Percentiles rank a stretch among this genome's conserved stretches.
These are phyloP conservation scores for Evernia prunastri DNA, from an alignment of 495 filamentous ascomycete species.

Conservation along the genomic window DNA sequence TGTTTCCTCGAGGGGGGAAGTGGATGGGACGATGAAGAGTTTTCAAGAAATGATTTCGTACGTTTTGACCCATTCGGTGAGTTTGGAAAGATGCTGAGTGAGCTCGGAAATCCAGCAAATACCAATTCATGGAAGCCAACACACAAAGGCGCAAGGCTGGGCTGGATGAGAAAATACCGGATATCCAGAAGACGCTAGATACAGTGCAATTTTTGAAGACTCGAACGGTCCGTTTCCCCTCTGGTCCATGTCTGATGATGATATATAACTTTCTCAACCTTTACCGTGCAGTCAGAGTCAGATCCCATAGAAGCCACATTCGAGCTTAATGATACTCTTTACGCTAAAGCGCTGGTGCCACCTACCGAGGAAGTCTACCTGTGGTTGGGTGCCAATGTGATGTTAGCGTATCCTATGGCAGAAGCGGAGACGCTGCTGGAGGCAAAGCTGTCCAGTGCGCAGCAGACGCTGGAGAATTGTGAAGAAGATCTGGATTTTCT, in stretches of 20 bases:
- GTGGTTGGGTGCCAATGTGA: conserved; percentile 97
- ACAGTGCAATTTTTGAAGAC: conserved; percentile 77
- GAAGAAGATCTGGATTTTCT: conserved; percentile 97
- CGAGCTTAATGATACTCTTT: conserved; percentile 89
- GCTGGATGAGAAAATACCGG: conserved; percentile 89
- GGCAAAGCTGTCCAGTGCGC: conserved; percentile 72
- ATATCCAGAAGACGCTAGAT: conserved; percentile 96
- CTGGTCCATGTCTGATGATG: neutral
- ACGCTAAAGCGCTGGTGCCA: conserved; percentile 75
- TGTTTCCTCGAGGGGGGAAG: conserved; percentile 75
- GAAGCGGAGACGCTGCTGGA: conserved; percentile 77
- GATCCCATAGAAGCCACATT: conserved; percentile 85
- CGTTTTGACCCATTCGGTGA: conserved; percentile 18
- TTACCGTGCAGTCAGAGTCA: conserved; percentile 30
- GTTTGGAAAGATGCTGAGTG: neutral
- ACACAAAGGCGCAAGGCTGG: conserved; percentile 74
- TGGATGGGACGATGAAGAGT: conserved; percentile 79
- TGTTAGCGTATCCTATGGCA: conserved; percentile 85
- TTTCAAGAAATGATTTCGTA: conserved; percentile 99
- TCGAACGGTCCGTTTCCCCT: conserved; percentile 47
- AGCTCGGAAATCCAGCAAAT: conserved; percentile 55
- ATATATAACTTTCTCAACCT: conserved; percentile 4
- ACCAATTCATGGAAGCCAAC: conserved; percentile 99
- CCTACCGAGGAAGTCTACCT: conserved; percentile 90
- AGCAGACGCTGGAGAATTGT: conserved; percentile 70